A percentile compares a stretch with the other conserved stretches of the same genome.
Evolutionary conservation across 2,329 filamentous ascomycete genomes (phyloP).

Genomic region (Aphanocladium album): DNA sequence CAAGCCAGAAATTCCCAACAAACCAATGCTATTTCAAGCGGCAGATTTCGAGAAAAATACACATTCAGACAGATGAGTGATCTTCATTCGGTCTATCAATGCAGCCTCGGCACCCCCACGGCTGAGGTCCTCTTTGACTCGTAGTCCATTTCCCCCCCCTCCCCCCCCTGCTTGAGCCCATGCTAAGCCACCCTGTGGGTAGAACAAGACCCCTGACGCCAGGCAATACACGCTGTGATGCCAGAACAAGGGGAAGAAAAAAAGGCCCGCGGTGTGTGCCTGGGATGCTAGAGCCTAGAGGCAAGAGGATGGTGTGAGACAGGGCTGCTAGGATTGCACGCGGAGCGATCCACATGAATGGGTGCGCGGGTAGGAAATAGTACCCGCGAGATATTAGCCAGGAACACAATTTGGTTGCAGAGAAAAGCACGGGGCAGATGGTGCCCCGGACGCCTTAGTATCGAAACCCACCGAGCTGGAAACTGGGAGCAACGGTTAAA

Average conservation of each 20-base stretch:
- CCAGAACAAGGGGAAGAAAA: background rate
- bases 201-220: background rate
- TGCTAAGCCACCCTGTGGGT: background rate
- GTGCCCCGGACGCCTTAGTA: background rate
- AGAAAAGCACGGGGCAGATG: background rate
- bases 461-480: background rate
- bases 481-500: background rate
- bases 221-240: background rate
- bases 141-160: background rate
- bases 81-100: background rate
- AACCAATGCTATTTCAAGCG: background rate
- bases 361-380: background rate
- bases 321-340: background rate
- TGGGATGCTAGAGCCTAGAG: too few relatives aligned
- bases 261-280: background rate
- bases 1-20: background rate
- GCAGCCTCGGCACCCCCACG: background rate
- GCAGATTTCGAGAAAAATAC: background rate
- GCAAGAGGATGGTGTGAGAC: background rate
- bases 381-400: background rate
- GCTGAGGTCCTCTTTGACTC: background rate
- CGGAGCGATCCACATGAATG: background rate
- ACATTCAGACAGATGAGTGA: background rate
- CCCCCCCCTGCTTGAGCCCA: background rate
- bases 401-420: background rate